Base-by-base conservation (phyloP, 1,139 yeast species). In the Scheffersomyces parashehatae region DNA sequence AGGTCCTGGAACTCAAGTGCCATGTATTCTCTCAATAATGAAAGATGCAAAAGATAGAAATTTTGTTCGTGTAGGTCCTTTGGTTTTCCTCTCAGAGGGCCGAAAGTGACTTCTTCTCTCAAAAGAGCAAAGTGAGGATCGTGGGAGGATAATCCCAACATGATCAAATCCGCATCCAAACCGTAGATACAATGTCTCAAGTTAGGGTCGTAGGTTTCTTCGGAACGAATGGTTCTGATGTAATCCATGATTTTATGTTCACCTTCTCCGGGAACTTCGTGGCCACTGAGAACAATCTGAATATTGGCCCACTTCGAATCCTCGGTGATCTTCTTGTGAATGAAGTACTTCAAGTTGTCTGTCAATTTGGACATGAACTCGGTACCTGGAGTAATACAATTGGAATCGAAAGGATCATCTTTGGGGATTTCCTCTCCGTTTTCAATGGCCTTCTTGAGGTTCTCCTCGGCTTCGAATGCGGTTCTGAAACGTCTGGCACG, bases 231-330 rank as follows among this genome's bases (percentile, higher is more conserved):
- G 37, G 84, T 76, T 65, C 99, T 81, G 51, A 95, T 89, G 59
- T 83, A 95, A 57, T 88, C 89, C 99, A 93, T 93, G 55, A 93
- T 89, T 64, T 93, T 93, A 70, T 93, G 99, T 70, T 95, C 99
- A 63, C 99, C 99, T 75, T 95, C 99, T 51, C 99, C 99, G 3
- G 99, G 99, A n/a, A 90, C 98, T 53, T 93, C 93, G 52, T 95
- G 97, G 42, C 96, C 99, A 44, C 96, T 87, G 50, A 95, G 81
- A 33, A 95, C 80, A 44, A 95, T 83, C 53, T 90, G 81, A 51
- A 89, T 74, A 48, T 84, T 80, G 53, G 89, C 87, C 99, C 99
- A 95, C 43, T 86, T 89, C 5, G 96, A 82, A 59, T 95, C 99
- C 38, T 85, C 83, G 35, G 95, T 82, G 40, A 93, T 82, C 65